Conservation (phyloP, 140 eudicot genomes). For the Stevia rebaudiana region DNA sequence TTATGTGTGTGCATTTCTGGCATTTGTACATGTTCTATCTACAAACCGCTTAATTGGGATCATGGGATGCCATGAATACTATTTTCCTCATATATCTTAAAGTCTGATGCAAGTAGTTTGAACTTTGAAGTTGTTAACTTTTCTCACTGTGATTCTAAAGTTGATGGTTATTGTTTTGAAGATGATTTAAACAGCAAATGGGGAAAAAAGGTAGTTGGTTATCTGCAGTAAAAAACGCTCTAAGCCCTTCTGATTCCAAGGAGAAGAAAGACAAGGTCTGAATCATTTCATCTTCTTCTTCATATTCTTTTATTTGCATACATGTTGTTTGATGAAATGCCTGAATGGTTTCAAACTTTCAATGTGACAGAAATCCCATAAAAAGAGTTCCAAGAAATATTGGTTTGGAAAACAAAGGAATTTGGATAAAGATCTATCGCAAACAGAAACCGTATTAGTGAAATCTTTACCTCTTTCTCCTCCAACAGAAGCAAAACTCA, state of each 20-base stretch:
- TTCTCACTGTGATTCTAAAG: background rate
- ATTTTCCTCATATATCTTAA: background rate
- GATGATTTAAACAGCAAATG: constrained; percentile 48
- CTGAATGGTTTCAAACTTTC: constrained; percentile 11
- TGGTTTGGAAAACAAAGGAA: constrained; percentile 48
- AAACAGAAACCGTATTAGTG: constrained; percentile 20
- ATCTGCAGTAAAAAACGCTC: constrained; percentile 46
- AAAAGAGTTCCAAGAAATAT: constrained; percentile 33
- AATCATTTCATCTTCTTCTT: background rate
- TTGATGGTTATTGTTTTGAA: constrained; percentile 20
- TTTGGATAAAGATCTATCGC: constrained; percentile 22
- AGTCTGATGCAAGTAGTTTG: no score
- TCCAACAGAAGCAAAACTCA: constrained; percentile 37
- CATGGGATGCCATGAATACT: background rate
- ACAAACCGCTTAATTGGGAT: background rate
- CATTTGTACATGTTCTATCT: background rate
- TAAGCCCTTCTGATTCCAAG: constrained; percentile 41
- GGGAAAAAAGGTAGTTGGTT: constrained; percentile 62
- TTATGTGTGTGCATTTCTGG: background rate
- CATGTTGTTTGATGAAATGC: constrained; percentile 4
- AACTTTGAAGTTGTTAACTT: no score
- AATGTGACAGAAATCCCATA: constrained; percentile 30
- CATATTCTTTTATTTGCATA: background rate
- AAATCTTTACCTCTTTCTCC: constrained; percentile 20
- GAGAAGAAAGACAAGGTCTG: constrained; percentile 50